Conservation (phyloP, 805 yeast species). For the Pichia deserticola region DNA sequence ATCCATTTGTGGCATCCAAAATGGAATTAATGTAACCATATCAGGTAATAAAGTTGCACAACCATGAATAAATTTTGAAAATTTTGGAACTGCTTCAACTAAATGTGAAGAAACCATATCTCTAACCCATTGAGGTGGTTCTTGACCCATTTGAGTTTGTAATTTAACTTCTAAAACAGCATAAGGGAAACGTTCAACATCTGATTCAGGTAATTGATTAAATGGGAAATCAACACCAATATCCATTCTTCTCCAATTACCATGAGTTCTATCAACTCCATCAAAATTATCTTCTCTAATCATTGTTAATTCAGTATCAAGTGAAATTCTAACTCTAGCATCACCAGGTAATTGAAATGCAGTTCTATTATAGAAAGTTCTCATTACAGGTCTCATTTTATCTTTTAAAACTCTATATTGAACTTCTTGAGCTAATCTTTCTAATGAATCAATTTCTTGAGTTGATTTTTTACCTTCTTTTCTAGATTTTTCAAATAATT, state of each 20-base stretch:
- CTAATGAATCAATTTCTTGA: constrained; percentile 86
- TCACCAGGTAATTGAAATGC: constrained; percentile 99
- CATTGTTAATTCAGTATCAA: constrained; percentile 96
- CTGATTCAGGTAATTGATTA: constrained; percentile 72
- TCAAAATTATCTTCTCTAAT: constrained; percentile 96
- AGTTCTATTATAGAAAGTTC: constrained; percentile 95
- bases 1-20: constrained; percentile 97
- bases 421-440: constrained; percentile 85
- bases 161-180: constrained; percentile 96
- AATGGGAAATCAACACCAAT: constrained; percentile 98
- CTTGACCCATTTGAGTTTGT: constrained; percentile 97
- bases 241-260: constrained; percentile 97
- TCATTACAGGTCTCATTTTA: constrained; percentile 84
- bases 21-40: constrained; percentile 77
- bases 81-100: constrained; percentile 97
- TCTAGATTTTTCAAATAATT: constrained; percentile 87
- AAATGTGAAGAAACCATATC: constrained; percentile 86
- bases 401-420: constrained; percentile 84
- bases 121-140: constrained; percentile 96
- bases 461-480: constrained; percentile 83
- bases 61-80: constrained; percentile 96
- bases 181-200: constrained; percentile 90
- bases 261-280: constrained; percentile 80
- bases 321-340: constrained; percentile 96
- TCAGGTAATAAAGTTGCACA: constrained; percentile 87